These are phyloP conservation scores for Leucosporidium yakuticum DNA, from an alignment of 768 basidiomycete genomes.

Conservation along the genomic window DNA sequence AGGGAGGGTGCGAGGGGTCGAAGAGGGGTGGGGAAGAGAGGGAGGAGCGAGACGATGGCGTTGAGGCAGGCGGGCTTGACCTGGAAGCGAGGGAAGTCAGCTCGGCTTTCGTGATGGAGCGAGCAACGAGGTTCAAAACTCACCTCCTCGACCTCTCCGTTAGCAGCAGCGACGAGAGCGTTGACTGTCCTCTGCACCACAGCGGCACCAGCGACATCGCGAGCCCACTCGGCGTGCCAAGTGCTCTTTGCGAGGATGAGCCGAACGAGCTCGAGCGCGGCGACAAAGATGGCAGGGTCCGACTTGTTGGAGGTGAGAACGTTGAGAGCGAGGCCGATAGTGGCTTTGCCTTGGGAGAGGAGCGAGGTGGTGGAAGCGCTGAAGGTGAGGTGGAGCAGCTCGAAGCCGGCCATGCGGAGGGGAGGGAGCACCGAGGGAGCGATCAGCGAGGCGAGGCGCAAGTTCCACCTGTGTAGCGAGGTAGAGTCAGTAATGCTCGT, in stretches of 20 bases:
- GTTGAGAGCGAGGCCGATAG: slow-evolving; percentile 8
- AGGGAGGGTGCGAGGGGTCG: slow-evolving; percentile 23
- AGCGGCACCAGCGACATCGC: slow-evolving; percentile 30
- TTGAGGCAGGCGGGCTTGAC: slow-evolving; percentile 14
- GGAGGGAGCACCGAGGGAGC: slow-evolving; percentile 6
- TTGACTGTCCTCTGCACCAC: slow-evolving; percentile 25
- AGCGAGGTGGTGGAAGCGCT: slow-evolving; percentile 14
- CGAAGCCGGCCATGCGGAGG: slow-evolving; percentile 26
- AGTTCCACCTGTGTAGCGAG: slow-evolving; percentile 20
- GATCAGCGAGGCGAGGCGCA: slow-evolving; percentile 23
- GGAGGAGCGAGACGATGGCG: slow-evolving; percentile 23
- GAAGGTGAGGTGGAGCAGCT: slow-evolving; percentile 21
- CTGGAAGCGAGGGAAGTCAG: not conserved
- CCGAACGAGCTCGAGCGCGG: slow-evolving; percentile 18
- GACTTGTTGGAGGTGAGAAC: slow-evolving; percentile 14
- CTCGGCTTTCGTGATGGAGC: no score
- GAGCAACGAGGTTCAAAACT: not conserved
- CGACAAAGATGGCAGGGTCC: slow-evolving; percentile 14
- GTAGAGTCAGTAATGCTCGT: not conserved
- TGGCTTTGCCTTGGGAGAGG: slow-evolving; percentile 12
- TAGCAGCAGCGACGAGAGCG: slow-evolving; percentile 10
- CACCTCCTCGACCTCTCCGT: not conserved
- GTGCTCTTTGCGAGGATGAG: slow-evolving; percentile 23
- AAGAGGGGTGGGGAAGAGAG: slow-evolving; percentile 33
- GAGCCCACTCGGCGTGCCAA: slow-evolving; percentile 31